Base-by-base conservation (phyloP, 1,139 yeast genomes). In the Hemisphaericaspora subhashii region DNA sequence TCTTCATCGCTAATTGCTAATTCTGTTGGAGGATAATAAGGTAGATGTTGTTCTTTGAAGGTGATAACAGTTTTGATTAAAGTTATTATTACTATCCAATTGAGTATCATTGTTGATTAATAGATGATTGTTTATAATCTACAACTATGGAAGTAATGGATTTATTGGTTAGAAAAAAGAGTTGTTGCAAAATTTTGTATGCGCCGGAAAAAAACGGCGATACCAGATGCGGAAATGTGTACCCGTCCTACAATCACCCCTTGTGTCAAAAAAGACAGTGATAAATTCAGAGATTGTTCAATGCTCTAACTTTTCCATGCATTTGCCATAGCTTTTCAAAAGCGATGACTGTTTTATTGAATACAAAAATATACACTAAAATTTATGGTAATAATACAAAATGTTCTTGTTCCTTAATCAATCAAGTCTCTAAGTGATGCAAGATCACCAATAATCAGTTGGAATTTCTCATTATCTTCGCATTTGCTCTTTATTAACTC, bases 1-100 rank as follows among this genome's bases (percentile, higher is more conserved):
- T 46, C 49, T 3, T 45, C 44, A 40, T 55, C 60, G 14, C 42
- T 22, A 7, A 43, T 28, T 18, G 43, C 36, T 15, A 35, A 35
- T 33, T 49, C 46, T 10, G 42, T 40, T 13, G 51, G 49, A 12
- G 45, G 45, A 36, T 37, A 46, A 24, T 44, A 47, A 33, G 37
- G 26, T 15, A 32, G 27, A 6, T 25, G 30, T 25, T 37, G 41
- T n/a, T 34, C 36, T 22, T 36, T 34, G 31, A 17, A 29, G 15
- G 44, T 21, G n/a, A 24, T 24, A 27, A 33, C 29, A 37, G 37
- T 22, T 21, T 38, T 33, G 29, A 33, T 11, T 11, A 31, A 23
- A 7, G 13, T 13, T 11, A 17, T 4, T 22, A 23, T 9, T 2
- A 23, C 10, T 15, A 31, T 22, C 34, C 27, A 31, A 8, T 11